Evolutionary conservation across 148 eudicot genomes (phyloP), one percentile per base, ranked within the genome.

Genomic region (Arctostaphylos glauca): DNA sequence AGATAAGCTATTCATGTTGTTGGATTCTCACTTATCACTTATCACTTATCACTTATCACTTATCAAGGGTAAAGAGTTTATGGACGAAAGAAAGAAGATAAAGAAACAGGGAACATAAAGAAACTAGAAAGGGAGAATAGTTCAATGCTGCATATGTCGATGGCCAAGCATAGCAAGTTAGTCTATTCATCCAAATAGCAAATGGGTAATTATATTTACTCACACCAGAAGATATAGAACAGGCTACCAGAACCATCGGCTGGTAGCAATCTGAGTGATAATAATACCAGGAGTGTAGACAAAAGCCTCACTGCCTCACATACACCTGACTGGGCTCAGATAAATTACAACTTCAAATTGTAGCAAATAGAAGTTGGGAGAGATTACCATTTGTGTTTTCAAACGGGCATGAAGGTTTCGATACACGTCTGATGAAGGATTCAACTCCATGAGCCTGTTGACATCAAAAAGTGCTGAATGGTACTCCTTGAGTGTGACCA

Each of bases 391-490:
- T 86, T 94, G 96, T 56, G 96, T 91, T 87, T 93, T 96, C 58
- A 96, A 84, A 78, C 98, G 96, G 62, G 92, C 85, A 56, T 92
- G 95, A 76, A 94, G 96, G 84, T 92, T 92, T 83, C 85, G 88
- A 86, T 96, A 96, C 50, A 96, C 96, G 90, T 94, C 96, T 50
- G 98, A 96, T 16, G 88, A 89, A 43, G 98, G 96, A 88, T 96
- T 90, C 84, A 94, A 88, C 80, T 96, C 98, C 81, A 92, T 87
- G 52, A 96, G 95, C 71, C 95, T 88, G 80, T 89, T 96, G 87
- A 94, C 98, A 92, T 96, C 98, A 82, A 94, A 96, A 16, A 96
- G 90, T 75, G 98, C 98, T 2, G 90, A 92, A 18, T 93, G 92
- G 83, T 94, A 96, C 89, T 96, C 93, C 87, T 94, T 92, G 44